phyloP scores from a whole-genome alignment of 179 eudicot species.

The Patellifolia procumbens region DNA sequence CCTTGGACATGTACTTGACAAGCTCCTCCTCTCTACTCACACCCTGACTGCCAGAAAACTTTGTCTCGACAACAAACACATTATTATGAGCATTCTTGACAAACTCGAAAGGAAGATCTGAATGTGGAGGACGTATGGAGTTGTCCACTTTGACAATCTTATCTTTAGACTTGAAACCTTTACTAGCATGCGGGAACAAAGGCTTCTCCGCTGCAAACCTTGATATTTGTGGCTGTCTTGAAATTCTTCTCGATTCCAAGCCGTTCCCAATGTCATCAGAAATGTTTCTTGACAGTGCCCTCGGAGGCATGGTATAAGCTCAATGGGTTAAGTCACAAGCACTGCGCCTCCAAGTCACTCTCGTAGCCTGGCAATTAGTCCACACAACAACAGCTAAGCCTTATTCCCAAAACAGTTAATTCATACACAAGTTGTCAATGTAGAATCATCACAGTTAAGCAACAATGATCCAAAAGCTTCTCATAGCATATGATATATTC shows the following conservation, averaged over 20 bases:
- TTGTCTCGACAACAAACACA: conserved; percentile 27
- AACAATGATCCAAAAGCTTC: not conserved
- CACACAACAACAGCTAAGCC: too few relatives aligned
- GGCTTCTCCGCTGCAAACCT: conserved; percentile 44
- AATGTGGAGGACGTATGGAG: conserved; percentile 37
- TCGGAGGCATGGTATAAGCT: conserved; percentile 29
- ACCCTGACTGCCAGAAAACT: conserved; percentile 29
- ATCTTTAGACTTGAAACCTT: conserved; percentile 40
- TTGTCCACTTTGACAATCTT: conserved; percentile 34
- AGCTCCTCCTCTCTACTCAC: conserved; percentile 56
- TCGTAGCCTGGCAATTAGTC: conserved; percentile 13
- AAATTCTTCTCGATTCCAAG: conserved; percentile 37
- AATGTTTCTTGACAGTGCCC: conserved; percentile 27
- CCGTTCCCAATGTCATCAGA: conserved; percentile 33
- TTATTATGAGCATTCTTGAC: conserved; percentile 29
- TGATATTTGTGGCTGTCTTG: conserved; percentile 40
- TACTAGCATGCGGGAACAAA: conserved; percentile 34
- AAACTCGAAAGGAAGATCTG: conserved; percentile 39
- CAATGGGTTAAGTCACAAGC: conserved; percentile 4
- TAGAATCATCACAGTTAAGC: not conserved
- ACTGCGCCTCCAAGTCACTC: not conserved
- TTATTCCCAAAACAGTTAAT: too few relatives aligned
- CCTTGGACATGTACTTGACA: conserved; percentile 76
- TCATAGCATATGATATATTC: not conserved
- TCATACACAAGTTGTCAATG: not conserved